These are phyloP conservation scores for Pseudocercospora macadamiae DNA, from an alignment of 2,329 filamentous ascomycete genomes.

Conservation along the genomic window DNA sequence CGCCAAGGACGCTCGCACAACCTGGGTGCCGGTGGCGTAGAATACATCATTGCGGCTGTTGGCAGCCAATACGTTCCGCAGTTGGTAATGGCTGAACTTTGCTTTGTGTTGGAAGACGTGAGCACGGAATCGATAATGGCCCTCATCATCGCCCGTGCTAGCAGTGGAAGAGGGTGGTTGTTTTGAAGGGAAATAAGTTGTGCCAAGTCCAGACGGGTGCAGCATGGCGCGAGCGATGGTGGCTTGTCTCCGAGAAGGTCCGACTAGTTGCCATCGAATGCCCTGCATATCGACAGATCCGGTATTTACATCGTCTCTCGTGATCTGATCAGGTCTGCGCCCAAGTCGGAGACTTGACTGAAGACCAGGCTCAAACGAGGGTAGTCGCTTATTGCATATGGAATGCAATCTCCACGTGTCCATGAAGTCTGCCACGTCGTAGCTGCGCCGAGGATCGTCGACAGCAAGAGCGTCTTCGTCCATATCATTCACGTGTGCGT, in stretches of 20 bases:
- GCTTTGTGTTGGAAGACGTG: conserved; percentile 49
- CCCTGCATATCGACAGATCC: conserved; percentile 40
- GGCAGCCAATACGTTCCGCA: conserved; percentile 60
- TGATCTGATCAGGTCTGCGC: conserved; percentile 22
- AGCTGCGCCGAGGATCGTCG: conserved; percentile 32
- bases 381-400: conserved; percentile 23
- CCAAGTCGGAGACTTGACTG: conserved; percentile 24
- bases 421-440: conserved; percentile 38
- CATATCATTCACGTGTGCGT: conserved; percentile 11
- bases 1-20: conserved; percentile 55
- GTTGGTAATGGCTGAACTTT: conserved; percentile 61
- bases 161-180: conserved; percentile 6
- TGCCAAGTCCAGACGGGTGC: conserved; percentile 28
- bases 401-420: conserved; percentile 35
- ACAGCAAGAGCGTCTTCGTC: conserved; percentile 33
- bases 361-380: conserved; percentile 24
- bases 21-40: conserved; percentile 53
- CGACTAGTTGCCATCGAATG: conserved; percentile 39
- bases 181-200: neutral
- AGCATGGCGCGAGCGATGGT: conserved; percentile 34
- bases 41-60: conserved; percentile 59
- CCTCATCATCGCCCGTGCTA: conserved; percentile 17
- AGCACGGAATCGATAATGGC: conserved; percentile 33
- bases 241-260: conserved; percentile 33
- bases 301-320: conserved; percentile 18